These are phyloP conservation scores for Astrothelium macrocarpum DNA, from an alignment of 495 filamentous ascomycete genomes.

Conservation along the genomic window DNA sequence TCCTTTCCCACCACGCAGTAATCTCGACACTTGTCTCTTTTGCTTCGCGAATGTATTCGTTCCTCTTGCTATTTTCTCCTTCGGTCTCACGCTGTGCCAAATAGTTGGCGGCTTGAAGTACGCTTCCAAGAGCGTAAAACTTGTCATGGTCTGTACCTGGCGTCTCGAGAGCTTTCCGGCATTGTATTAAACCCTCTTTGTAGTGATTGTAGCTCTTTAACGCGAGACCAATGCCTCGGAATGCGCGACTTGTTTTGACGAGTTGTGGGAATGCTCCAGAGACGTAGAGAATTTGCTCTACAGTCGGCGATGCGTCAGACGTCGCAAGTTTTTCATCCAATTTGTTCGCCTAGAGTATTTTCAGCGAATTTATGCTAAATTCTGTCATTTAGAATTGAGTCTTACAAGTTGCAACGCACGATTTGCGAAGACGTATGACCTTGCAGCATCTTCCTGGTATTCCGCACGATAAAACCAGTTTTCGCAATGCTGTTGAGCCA, in stretches of 20 bases:
- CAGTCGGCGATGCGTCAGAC: not conserved
- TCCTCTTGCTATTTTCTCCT: not conserved
- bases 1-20: not conserved
- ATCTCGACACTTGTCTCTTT: constrained; percentile 1
- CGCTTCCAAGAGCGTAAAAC: not conserved
- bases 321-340: not conserved
- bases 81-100: not conserved
- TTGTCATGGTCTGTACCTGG: not conserved
- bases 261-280: not conserved
- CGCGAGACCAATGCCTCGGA: not conserved
- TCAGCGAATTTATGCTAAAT: not conserved
- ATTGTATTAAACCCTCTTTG: not conserved
- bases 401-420: not conserved
- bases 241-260: not conserved
- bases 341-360: not conserved
- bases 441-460: not conserved
- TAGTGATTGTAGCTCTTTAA: not conserved
- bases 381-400: not conserved
- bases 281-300: not conserved
- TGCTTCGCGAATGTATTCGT: not conserved
- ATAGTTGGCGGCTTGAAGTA: not conserved
- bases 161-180: constrained; percentile 1
- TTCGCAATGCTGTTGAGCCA: not conserved
- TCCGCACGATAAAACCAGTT: not conserved
- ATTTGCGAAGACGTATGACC: not conserved